phyloP scores from a whole-genome alignment of 306 rosid genomes.

The Begonia loranthoides region DNA sequence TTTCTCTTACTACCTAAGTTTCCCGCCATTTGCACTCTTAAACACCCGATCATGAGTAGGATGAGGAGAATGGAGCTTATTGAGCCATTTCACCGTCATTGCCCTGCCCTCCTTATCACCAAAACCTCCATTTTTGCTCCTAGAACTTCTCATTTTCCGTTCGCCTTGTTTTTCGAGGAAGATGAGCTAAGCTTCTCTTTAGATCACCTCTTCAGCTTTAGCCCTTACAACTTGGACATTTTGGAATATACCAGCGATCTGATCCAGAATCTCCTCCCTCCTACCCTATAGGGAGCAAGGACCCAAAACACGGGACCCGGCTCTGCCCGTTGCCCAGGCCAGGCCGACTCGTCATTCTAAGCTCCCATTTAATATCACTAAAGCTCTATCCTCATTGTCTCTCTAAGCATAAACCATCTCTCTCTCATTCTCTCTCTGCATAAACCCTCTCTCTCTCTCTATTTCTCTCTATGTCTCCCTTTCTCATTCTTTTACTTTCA shows the following conservation, averaged over 20 bases:
- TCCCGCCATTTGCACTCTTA: constrained; percentile 14
- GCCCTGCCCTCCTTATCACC: constrained; percentile 18
- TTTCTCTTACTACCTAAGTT: constrained; percentile 5
- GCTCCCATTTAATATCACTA: no score
- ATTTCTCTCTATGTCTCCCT: no score
- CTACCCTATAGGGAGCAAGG: no score
- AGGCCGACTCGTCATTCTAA: no score
- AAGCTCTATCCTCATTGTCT: no score
- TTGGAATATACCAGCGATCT: constrained; percentile 42
- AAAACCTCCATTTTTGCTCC: constrained; percentile 35
- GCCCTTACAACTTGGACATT: constrained; percentile 14
- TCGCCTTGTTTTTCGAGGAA: constrained; percentile 36
- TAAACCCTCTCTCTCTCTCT: no score
- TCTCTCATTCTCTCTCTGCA: no score
- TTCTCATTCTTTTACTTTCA: no score
- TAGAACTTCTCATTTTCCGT: constrained; percentile 30
- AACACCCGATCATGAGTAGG: constrained; percentile 37
- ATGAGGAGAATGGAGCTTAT: constrained; percentile 41
- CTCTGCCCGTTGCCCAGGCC: no score
- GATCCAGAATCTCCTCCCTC: no score
- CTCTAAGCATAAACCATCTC: no score
- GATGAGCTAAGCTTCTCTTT: constrained; percentile 26
- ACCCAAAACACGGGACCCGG: no score
- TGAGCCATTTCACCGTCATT: constrained; percentile 18
- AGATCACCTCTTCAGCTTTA: constrained; percentile 7